These are phyloP conservation scores for Kodamaea nitidulidarum DNA, from an alignment of 805 yeast species.

Conservation along the genomic window DNA sequence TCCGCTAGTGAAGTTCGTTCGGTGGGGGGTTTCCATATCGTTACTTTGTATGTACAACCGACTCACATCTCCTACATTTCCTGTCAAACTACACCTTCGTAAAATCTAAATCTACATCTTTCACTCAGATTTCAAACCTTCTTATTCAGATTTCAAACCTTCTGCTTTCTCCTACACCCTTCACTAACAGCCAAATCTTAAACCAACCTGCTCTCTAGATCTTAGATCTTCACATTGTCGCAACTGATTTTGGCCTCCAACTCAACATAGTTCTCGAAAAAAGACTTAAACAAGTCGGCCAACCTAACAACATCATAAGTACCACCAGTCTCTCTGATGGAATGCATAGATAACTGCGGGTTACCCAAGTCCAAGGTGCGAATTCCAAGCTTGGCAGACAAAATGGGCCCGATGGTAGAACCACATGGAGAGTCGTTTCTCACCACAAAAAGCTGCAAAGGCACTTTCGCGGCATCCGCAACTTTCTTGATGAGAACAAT, in stretches of 20 bases:
- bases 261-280: slow-evolving; percentile 40
- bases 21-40: too few species aligned
- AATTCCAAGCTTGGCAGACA: slow-evolving; percentile 82
- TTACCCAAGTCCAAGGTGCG: slow-evolving; percentile 87
- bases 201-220: too few species aligned
- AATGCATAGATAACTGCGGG: slow-evolving; percentile 91
- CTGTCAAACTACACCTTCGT: too few species aligned
- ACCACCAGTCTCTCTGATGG: slow-evolving; percentile 89
- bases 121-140: too few species aligned
- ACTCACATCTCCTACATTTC: too few species aligned
- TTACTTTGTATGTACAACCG: too few species aligned
- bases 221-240: slow-evolving; percentile 16
- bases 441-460: slow-evolving; percentile 88
- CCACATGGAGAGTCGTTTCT: slow-evolving; percentile 94
- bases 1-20: too few species aligned
- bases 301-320: slow-evolving; percentile 64
- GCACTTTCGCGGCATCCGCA: slow-evolving; percentile 67
- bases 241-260: slow-evolving; percentile 28
- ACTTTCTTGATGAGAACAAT: slow-evolving; percentile 69
- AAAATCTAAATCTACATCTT: too few species aligned
- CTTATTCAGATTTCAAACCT: background rate
- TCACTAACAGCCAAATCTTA: background rate
- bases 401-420: slow-evolving; percentile 91
- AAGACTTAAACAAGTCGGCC: slow-evolving; percentile 57
- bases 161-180: background rate